Conservation (phyloP, 345 rosid species). For the Heritiera littoralis region DNA sequence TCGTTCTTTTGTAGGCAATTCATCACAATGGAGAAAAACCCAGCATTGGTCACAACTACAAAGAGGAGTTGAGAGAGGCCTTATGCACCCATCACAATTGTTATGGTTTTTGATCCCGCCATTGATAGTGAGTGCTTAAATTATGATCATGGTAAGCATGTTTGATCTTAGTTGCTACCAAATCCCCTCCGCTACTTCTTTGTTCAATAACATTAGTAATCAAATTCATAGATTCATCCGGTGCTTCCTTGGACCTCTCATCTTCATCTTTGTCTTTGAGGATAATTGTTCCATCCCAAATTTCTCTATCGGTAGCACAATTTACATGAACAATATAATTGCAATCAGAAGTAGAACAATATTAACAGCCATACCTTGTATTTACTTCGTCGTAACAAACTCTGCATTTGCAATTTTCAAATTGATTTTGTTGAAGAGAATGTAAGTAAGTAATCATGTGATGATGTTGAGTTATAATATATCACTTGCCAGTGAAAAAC, state of each 20-base stretch:
- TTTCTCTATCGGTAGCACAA: slow-evolving; percentile 21
- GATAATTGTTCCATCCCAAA: slow-evolving; percentile 20
- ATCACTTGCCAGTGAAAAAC: neutral
- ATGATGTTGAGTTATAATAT: slow-evolving; percentile 9
- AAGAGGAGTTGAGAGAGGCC: slow-evolving; percentile 14
- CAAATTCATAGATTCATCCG: too few species aligned
- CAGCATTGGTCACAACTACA: slow-evolving; percentile 25
- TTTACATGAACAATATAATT: slow-evolving; percentile 22
- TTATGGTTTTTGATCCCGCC: neutral
- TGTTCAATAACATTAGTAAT: neutral
- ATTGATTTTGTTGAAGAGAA: neutral
- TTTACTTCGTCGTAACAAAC: slow-evolving; percentile 16
- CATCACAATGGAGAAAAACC: slow-evolving; percentile 32
- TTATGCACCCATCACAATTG: slow-evolving; percentile 25
- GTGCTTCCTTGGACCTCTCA: too few species aligned
- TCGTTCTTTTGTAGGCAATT: slow-evolving; percentile 23
- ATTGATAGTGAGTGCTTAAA: neutral
- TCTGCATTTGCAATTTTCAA: neutral
- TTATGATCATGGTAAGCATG: slow-evolving; percentile 25
- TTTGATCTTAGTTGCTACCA: slow-evolving; percentile 12
- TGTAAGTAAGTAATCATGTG: neutral
- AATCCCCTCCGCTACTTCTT: neutral
- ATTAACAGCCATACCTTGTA: slow-evolving; percentile 18
- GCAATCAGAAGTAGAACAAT: slow-evolving; percentile 4
- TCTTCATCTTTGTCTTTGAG: too few species aligned